phyloP scores from a whole-genome alignment of 805 yeast genomes.

The Scheffersomyces amazonensis region DNA sequence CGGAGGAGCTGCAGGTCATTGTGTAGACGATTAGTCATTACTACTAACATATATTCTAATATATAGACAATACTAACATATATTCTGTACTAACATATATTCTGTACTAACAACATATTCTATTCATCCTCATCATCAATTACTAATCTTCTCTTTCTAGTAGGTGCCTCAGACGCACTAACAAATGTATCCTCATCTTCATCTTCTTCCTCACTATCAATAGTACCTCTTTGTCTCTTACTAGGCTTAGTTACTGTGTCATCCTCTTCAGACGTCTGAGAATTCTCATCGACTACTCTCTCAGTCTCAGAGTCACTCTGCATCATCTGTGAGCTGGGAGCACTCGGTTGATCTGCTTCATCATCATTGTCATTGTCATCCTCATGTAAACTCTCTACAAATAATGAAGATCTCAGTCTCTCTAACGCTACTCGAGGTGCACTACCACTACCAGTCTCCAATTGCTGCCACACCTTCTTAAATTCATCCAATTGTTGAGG shows the following conservation, averaged over 20 bases:
- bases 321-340: not conserved
- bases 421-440: conserved; percentile 10
- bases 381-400: conserved; percentile 5
- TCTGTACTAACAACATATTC: not conserved
- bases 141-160: conserved; percentile 9
- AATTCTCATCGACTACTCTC: not conserved
- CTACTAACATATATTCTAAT: conserved; percentile 2
- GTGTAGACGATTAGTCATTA: conserved; percentile 38
- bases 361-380: conserved; percentile 13
- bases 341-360: conserved; percentile 1
- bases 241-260: conserved; percentile 15
- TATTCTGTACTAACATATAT: not conserved
- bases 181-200: conserved; percentile 2
- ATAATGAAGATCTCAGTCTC: conserved; percentile 11
- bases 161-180: not conserved
- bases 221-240: conserved; percentile 17
- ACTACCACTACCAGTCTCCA: conserved; percentile 11
- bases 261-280: conserved; percentile 3
- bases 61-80: not conserved
- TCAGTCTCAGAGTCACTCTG: no score
- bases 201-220: conserved; percentile 24
- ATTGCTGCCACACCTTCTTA: conserved; percentile 26
- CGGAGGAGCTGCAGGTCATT: conserved; percentile 45
- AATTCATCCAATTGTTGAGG: conserved; percentile 29
- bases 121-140: conserved; percentile 20